phyloP scores from a whole-genome alignment of 1,139 yeast genomes.

The Scheffersomyces lignicola region DNA sequence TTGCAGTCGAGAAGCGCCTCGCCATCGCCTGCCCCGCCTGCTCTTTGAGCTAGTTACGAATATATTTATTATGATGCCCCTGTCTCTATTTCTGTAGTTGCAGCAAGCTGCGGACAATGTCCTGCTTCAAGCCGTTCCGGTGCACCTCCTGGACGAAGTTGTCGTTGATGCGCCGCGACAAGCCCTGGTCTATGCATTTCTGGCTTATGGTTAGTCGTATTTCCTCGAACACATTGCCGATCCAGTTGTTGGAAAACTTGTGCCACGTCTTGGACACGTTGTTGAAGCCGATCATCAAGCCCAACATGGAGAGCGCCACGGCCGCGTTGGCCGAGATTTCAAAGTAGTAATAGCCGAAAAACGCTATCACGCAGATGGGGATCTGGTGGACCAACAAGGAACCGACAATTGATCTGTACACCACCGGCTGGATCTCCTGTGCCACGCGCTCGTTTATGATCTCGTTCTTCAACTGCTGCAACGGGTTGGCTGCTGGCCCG shows the following conservation, averaged over 20 bases:
- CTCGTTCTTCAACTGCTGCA: constrained; percentile 28
- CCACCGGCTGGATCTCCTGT: constrained; percentile 41
- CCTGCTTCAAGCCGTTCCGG: constrained; percentile 17
- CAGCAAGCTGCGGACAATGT: constrained; percentile 17
- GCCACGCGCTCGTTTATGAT: constrained; percentile 28
- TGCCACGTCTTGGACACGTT: constrained; percentile 44
- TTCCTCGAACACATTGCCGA: constrained; percentile 31
- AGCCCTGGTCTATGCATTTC: constrained; percentile 41
- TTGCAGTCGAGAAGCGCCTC: constrained; percentile 18
- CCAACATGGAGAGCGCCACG: constrained; percentile 36
- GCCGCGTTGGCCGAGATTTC: constrained; percentile 36
- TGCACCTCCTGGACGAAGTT: constrained; percentile 23
- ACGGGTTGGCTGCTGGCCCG: constrained; percentile 28
- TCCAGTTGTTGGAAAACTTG: constrained; percentile 29
- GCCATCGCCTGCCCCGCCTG: constrained; percentile 28
- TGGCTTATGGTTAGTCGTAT: constrained; percentile 35
- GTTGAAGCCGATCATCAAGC: constrained; percentile 46
- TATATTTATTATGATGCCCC: constrained; percentile 10
- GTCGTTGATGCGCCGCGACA: constrained; percentile 32
- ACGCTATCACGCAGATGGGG: constrained; percentile 36
- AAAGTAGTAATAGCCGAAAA: constrained; percentile 34
- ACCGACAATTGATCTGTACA: constrained; percentile 27
- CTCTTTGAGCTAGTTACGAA: constrained; percentile 20
- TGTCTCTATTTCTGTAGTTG: constrained; percentile 5
- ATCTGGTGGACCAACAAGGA: constrained; percentile 41